Percentiles rank a stretch among this genome's conserved stretches.
Evolutionary conservation across 2,329 filamentous ascomycete genomes (phyloP).

Genomic region (Geosmithia putterillii): DNA sequence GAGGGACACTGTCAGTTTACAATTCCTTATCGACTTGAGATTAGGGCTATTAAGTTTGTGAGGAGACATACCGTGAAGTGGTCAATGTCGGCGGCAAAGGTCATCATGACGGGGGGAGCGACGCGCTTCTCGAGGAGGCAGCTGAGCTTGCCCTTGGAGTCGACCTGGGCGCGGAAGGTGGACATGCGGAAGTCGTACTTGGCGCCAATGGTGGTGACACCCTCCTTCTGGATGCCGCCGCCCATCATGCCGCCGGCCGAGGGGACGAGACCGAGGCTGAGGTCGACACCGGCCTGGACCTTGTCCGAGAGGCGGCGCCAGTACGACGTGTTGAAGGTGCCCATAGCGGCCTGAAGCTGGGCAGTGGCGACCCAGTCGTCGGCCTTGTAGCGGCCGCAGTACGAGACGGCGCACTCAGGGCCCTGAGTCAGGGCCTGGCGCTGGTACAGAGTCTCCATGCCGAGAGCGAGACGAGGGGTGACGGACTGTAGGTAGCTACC

Average conservation of each 20-base stretch:
- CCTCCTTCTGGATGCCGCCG: conserved; percentile 67
- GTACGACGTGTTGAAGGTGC: conserved; percentile 81
- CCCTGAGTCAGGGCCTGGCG: conserved; percentile 71
- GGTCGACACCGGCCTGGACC: conserved; percentile 90
- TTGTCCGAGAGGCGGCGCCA: conserved; percentile 89
- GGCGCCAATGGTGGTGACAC: conserved; percentile 79
- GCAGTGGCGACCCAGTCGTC: conserved; percentile 87
- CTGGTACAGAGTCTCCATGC: conserved; percentile 90
- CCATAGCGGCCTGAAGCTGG: conserved; percentile 72
- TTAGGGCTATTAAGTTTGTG: conserved; percentile 15
- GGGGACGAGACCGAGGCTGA: conserved; percentile 73
- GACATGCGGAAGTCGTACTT: conserved; percentile 98
- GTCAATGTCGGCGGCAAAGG: conserved; percentile 93
- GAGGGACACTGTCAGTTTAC: conserved; percentile 4
- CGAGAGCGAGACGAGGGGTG: conserved; percentile 75
- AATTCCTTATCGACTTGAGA: too few relatives aligned
- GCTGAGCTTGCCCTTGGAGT: conserved; percentile 87
- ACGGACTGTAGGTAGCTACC: conserved; percentile 91
- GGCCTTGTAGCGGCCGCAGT: conserved; percentile 83
- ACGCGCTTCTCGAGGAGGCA: conserved; percentile 93
- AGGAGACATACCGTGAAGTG: conserved; percentile 69
- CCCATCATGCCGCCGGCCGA: conserved; percentile 62
- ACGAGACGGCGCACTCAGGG: conserved; percentile 84
- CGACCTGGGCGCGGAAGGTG: conserved; percentile 89
- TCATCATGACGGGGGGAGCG: conserved; percentile 82